Evolutionary conservation across 1,284 basidiomycete species (phyloP), one percentile per base, ranked within the genome.

Genomic region (Fistulinella cinereoalba): DNA sequence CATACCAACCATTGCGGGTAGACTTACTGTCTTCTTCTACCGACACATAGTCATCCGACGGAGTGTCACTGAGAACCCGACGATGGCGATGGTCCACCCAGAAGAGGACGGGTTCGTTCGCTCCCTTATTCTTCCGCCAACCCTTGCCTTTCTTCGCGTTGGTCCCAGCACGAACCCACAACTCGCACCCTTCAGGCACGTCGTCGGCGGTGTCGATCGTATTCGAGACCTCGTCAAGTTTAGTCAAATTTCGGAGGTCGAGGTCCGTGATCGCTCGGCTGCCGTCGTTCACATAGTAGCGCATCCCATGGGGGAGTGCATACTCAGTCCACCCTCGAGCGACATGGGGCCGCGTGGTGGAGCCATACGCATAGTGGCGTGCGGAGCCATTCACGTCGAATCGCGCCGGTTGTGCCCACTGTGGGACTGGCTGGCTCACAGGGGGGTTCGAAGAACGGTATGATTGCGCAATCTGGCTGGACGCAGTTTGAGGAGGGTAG

Each of bases 71-170:
- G 4, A 76, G 70, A 15, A 85, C 71, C 32, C 75, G 71, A 47
- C 80, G 66, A 37, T 71, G 71, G 37, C 68, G 71, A 57, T 89
- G 86, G 56, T 86, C 77, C 13, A 89, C 77, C 82, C 81, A 86
- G 53, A 68, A 72, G 46, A 73, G 66, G 43, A 73, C 63, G 12
- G 75, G 71, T n/a, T 68, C 62, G 41, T 68, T 58, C 27, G 66
- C 64, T 36, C 61, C 58, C 48, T 60, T 55, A 39, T 57, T 60
- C 24, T 64, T 66, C 41, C 56, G 55, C 56, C 57, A 60, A 16
- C 47, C 58, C 29, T 56, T 62, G 52, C 46, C 58, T 31, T 56
- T 62, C 54, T 56, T 56, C 8, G 42, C 51, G 10, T 44, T 41
- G 36, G 50, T 51, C 37, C 44, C 53, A 6, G 52, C 57, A 27